A percentile compares a stretch with the other conserved stretches of the same genome.
These are phyloP conservation scores for Canavalia ensiformis DNA, from an alignment of 306 rosid species.

Conservation along the genomic window DNA sequence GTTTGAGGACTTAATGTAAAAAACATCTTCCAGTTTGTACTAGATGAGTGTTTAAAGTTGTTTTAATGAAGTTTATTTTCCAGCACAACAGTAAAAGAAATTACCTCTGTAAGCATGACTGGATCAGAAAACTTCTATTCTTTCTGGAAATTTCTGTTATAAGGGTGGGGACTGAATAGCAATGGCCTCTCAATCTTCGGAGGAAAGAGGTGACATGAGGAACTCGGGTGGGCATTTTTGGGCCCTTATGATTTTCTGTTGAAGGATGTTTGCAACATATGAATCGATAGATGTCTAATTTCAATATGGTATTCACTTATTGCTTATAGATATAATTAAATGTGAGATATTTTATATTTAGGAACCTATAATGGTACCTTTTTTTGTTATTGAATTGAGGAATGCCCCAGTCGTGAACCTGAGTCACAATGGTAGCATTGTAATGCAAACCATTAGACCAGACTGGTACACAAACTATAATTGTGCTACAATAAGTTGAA, in stretches of 20 bases:
- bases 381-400: too few relatives aligned
- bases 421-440: too few relatives aligned
- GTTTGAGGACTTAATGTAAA: slow-evolving; percentile 31
- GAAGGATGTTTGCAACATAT: not conserved
- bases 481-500: not conserved
- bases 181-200: not conserved
- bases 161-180: not conserved
- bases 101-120: not conserved
- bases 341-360: slow-evolving; percentile 3
- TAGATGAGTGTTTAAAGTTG: not conserved
- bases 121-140: not conserved
- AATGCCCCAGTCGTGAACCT: too few relatives aligned
- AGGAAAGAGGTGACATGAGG: slow-evolving; percentile 15
- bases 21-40: not conserved
- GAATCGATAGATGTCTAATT: not conserved
- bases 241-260: slow-evolving; percentile 6
- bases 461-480: not conserved
- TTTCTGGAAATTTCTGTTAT: not conserved
- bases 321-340: not conserved
- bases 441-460: too few relatives aligned
- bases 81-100: slow-evolving; percentile 23
- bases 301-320: not conserved
- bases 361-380: not conserved
- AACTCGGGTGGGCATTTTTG: not conserved
- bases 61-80: slow-evolving; percentile 34